Conservation (phyloP, 108 stramenopile species). For the Nitzschia sp. region DNA sequence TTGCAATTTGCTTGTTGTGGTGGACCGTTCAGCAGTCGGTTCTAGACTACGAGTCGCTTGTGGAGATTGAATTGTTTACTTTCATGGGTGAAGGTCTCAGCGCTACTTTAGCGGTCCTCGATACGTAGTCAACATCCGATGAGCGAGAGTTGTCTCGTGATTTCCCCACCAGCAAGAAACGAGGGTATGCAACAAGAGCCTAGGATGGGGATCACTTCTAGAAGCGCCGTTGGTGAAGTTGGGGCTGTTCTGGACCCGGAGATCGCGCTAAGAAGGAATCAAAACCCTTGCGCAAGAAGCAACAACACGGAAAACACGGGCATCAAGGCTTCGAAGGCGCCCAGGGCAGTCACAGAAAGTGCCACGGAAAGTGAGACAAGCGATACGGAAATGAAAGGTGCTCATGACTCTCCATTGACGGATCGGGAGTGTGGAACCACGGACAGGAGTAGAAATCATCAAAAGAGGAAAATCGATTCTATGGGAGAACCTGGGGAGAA, state of each 20-base stretch:
- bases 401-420: background rate
- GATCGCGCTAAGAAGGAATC: background rate
- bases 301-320: background rate
- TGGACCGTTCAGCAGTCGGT: no score
- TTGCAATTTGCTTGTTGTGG: no score
- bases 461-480: background rate
- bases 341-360: background rate
- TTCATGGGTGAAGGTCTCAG: no score
- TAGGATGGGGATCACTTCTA: conserved; percentile 8
- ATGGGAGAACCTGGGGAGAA: background rate
- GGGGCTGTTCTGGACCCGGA: conserved; percentile 2
- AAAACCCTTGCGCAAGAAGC: background rate
- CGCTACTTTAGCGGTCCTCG: no score
- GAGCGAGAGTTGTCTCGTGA: conserved; percentile 11
- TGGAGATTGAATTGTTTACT: no score
- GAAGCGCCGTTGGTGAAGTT: background rate
- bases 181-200: conserved; percentile 15
- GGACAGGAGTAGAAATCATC: background rate
- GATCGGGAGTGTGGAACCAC: background rate
- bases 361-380: background rate
- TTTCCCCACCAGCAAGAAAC: conserved; percentile 6
- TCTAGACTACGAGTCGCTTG: no score
- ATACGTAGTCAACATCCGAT: conserved; percentile 6
- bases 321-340: background rate
- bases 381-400: background rate